Conservation (phyloP, 1,284 basidiomycete species). For the Leccinum pachyderme region DNA sequence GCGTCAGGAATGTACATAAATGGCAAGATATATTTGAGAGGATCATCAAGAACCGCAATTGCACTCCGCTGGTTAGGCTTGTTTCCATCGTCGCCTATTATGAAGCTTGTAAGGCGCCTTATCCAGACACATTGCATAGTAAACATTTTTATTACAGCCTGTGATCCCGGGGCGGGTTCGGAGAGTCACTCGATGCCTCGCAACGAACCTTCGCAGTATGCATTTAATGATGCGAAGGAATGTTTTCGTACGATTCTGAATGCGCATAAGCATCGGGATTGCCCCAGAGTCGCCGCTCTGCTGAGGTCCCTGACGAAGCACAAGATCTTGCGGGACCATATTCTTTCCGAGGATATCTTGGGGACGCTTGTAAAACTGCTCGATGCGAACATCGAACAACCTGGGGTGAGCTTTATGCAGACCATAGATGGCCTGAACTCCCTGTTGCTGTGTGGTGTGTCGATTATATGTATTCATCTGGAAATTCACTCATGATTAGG, state of each 20-base stretch:
- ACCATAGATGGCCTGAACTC: conserved; percentile 24
- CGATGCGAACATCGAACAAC: conserved; percentile 8
- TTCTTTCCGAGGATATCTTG: conserved; percentile 19
- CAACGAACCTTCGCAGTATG: not conserved
- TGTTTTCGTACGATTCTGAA: conserved; percentile 15
- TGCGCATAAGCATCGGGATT: conserved; percentile 16
- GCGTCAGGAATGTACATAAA: conserved; percentile 9
- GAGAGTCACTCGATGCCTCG: not conserved
- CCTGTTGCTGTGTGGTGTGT: conserved; percentile 12
- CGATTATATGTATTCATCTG: not conserved
- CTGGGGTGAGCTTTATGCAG: conserved; percentile 13
- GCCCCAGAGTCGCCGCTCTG: conserved; percentile 24
- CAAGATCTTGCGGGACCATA: conserved; percentile 5
- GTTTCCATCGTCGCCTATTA: conserved; percentile 26
- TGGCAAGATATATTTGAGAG: conserved; percentile 12
- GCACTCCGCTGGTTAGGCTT: conserved; percentile 19
- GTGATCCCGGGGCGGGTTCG: not conserved
- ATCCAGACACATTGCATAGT: not conserved
- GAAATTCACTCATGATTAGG: not conserved
- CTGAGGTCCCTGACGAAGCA: conserved; percentile 21
- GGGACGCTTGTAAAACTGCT: conserved; percentile 15
- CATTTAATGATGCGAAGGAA: conserved; percentile 9
- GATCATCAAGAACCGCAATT: conserved; percentile 9
- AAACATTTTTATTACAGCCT: conserved; percentile 4
- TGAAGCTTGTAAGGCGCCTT: conserved; percentile 19